Evolutionary conservation across 257 asterid genomes (phyloP), one percentile per base, ranked within the genome.

Genomic region (Nicotiana tabacum): DNA sequence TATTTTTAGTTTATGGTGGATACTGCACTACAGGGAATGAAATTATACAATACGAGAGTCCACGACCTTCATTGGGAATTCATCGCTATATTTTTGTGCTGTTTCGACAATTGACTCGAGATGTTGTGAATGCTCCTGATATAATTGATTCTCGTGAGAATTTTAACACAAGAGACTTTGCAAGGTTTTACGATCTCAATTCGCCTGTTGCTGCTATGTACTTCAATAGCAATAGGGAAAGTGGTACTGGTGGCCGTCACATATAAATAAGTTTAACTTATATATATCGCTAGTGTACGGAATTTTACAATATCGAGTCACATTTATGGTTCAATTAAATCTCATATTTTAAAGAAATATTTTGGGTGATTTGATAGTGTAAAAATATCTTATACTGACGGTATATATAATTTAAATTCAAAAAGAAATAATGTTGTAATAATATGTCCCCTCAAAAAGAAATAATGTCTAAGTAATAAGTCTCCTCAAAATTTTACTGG

Each of bases 171-270:
- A 43, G 78, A 70, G 78, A 70, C n/a, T 70, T 21, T 70, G 77
- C 89, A 0, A 78, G 82, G 65, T 70, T 77, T 16, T 77, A 88
- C 51, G 53, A 84, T 61, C 93, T 90, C 6, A 90, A 89, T 2
- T 5, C 61, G 9, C 91, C 91, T 0, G 90, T 85, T 15, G 93
- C 88, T 12, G 90, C 89, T 24, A n/a, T 88, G 33, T 90, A 85
- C 58, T 90, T 58, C 29, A 88, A 90, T 82, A n/a, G 78, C 78
- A 70, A 70, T 21, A 70, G 78, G 60, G 78, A 70, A 6, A 18
- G 60, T 11, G 60, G 78, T 43, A 70, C 60, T 2, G 78, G 78
- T 43, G 78, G 60, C 0, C 60, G 78, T 18, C 78, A 35, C 11
- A n/a, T 70, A 43, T 43, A n/a, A 58, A 58, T 2, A 48, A 48